Percentiles rank a stretch among this genome's conserved stretches.
Conservation (phyloP, 768 basidiomycete species). For the Kwoniella dejecticola region DNA sequence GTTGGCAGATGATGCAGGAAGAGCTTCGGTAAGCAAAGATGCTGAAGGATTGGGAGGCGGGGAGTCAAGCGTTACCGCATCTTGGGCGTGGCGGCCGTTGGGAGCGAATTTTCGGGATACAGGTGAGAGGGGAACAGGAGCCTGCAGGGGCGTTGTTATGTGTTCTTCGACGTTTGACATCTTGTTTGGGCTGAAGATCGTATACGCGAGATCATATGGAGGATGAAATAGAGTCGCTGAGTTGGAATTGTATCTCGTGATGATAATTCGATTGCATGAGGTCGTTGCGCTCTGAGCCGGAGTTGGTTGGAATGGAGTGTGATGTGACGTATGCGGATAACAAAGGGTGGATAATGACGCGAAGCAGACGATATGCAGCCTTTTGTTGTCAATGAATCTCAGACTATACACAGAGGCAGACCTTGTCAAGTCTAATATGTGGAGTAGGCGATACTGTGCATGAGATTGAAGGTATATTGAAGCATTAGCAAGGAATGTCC, state of each 20-base stretch:
- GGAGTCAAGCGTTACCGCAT: constrained; percentile 8
- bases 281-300: too few relatives aligned
- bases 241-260: too few relatives aligned
- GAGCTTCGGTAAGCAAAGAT: background rate
- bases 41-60: background rate
- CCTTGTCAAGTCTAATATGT: too few relatives aligned
- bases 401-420: background rate
- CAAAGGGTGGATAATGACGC: too few relatives aligned
- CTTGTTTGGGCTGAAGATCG: background rate
- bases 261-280: too few relatives aligned
- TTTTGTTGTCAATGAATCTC: too few relatives aligned
- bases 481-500: background rate
- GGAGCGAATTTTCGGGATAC: constrained; percentile 4
- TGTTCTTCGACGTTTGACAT: constrained; percentile 6
- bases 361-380: too few relatives aligned
- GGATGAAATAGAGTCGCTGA: too few relatives aligned
- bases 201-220: too few relatives aligned
- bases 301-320: too few relatives aligned
- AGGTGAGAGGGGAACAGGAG: constrained; percentile 18
- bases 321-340: too few relatives aligned
- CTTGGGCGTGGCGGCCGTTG: background rate
- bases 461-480: background rate
- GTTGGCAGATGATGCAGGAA: background rate
- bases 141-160: background rate
- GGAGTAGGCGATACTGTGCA: too few relatives aligned